These are phyloP conservation scores for Stagonosporopsis vannaccii DNA, from an alignment of 2,329 filamentous ascomycete genomes.

Conservation along the genomic window DNA sequence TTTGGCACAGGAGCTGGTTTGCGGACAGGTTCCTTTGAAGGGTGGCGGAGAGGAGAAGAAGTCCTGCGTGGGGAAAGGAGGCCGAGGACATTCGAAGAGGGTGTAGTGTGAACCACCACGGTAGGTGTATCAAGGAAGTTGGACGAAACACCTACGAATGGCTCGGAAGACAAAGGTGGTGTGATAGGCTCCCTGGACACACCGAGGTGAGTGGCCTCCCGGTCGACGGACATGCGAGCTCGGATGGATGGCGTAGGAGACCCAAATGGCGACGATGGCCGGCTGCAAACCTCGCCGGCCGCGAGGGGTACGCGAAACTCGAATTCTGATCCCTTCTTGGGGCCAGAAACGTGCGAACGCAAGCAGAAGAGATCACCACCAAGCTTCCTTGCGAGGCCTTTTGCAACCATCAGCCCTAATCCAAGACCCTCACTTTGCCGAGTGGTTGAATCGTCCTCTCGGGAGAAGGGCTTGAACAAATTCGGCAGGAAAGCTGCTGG, in stretches of 20 bases:
- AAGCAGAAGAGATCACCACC: conserved; percentile 72
- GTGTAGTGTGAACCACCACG: conserved; percentile 21
- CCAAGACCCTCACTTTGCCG: conserved; percentile 73
- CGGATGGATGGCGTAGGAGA: conserved; percentile 52
- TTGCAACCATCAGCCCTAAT: conserved; percentile 74
- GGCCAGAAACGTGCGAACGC: conserved; percentile 67
- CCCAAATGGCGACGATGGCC: conserved; percentile 59
- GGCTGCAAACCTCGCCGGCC: conserved; percentile 58
- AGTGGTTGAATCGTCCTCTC: conserved; percentile 72
- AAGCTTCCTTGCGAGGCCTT: conserved; percentile 72
- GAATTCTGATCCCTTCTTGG: conserved; percentile 70
- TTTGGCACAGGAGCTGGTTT: conserved; percentile 24
- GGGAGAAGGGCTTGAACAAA: conserved; percentile 74
- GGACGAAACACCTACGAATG: conserved; percentile 24
- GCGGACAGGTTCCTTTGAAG: conserved; percentile 37
- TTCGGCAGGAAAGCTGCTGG: conserved; percentile 70
- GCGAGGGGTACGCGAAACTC: conserved; percentile 70
- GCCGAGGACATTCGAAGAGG: conserved; percentile 20
- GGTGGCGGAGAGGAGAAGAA: conserved; percentile 36
- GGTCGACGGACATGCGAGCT: conserved; percentile 42
- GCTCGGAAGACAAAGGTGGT: conserved; percentile 37
- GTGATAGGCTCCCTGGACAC: conserved; percentile 34
- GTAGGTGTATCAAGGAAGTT: conserved; percentile 16
- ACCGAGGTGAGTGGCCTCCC: conserved; percentile 30
- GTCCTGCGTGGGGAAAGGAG: conserved; percentile 40